These are phyloP conservation scores for Nothophaeocryptopus gaeumannii DNA, from an alignment of 2,329 filamentous ascomycete species.

Conservation along the genomic window DNA sequence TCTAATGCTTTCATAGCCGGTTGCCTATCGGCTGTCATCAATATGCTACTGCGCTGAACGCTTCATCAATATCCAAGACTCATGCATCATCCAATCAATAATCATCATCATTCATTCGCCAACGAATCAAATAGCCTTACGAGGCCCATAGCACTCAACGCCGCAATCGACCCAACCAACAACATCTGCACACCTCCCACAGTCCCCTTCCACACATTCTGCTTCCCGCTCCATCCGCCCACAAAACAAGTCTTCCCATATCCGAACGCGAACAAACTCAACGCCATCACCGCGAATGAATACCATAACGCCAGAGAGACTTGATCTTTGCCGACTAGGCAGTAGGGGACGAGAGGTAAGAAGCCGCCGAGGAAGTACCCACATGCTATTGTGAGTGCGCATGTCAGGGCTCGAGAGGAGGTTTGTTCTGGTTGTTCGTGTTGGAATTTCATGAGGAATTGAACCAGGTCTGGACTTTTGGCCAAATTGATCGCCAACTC, in stretches of 20 bases:
- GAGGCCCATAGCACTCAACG: constrained; percentile 60
- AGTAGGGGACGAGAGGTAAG: constrained; percentile 69
- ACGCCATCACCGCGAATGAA: constrained; percentile 51
- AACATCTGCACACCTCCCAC: constrained; percentile 64
- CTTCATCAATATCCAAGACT: too few relatives aligned
- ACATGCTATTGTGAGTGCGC: constrained; percentile 63
- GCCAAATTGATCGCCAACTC: too few relatives aligned
- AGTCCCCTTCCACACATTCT: constrained; percentile 47
- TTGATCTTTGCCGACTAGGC: constrained; percentile 48
- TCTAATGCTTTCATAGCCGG: background rate
- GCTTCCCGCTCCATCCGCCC: constrained; percentile 43
- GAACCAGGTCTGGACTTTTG: constrained; percentile 34
- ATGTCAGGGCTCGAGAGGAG: constrained; percentile 44
- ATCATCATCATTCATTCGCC: background rate
- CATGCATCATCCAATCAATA: background rate
- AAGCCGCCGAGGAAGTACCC: constrained; percentile 70
- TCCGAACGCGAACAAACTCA: constrained; percentile 63
- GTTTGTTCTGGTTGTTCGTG: constrained; percentile 47
- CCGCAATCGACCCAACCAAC: constrained; percentile 62
- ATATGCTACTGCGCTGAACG: too few relatives aligned
- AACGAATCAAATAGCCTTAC: constrained; percentile 20
- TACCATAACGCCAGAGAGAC: constrained; percentile 58
- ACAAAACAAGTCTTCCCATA: constrained; percentile 55
- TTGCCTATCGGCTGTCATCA: background rate
- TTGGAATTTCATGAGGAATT: constrained; percentile 50